A percentile compares a stretch with the other conserved stretches of the same genome.
These are phyloP conservation scores for Skeletonema menzelii DNA, from an alignment of 108 stramenopile genomes.

Conservation along the genomic window DNA sequence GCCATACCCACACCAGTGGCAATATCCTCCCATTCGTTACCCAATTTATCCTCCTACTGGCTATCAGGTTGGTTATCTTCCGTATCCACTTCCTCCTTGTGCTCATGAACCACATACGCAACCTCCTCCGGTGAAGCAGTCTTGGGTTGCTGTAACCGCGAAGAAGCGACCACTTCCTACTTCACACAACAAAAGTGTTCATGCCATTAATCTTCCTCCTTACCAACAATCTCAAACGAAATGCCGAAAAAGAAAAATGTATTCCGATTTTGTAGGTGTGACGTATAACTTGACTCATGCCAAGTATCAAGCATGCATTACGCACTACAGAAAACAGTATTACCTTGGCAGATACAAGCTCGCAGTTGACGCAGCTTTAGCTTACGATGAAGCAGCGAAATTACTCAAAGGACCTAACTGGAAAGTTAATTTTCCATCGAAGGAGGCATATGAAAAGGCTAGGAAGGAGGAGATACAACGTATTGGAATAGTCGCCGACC, in stretches of 20 bases:
- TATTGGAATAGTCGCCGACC: constrained; percentile 6
- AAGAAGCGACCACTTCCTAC: background rate
- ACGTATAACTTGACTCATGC: constrained; percentile 63
- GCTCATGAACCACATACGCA: background rate
- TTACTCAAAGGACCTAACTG: constrained; percentile 48
- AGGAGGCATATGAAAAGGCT: constrained; percentile 37
- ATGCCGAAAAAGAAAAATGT: constrained; percentile 48
- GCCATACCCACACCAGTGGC: background rate
- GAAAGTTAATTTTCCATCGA: constrained; percentile 49
- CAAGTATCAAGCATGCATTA: constrained; percentile 56
- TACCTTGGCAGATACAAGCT: constrained; percentile 53
- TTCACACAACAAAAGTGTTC: background rate
- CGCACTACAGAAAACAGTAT: constrained; percentile 54
- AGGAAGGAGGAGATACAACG: constrained; percentile 30
- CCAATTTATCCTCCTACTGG: background rate
- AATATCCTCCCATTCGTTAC: constrained; percentile 2
- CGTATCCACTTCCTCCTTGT: background rate
- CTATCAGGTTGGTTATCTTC: background rate
- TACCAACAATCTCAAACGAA: background rate
- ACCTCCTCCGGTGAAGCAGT: background rate
- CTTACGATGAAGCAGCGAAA: constrained; percentile 50
- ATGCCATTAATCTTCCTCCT: background rate
- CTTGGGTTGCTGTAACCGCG: background rate
- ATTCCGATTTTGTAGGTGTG: constrained; percentile 55
- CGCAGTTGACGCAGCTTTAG: constrained; percentile 49